Evolutionary conservation across 2,329 filamentous ascomycete species (phyloP), one percentile per base, ranked within the genome.

Genomic region (Sclerotinia trifoliorum): DNA sequence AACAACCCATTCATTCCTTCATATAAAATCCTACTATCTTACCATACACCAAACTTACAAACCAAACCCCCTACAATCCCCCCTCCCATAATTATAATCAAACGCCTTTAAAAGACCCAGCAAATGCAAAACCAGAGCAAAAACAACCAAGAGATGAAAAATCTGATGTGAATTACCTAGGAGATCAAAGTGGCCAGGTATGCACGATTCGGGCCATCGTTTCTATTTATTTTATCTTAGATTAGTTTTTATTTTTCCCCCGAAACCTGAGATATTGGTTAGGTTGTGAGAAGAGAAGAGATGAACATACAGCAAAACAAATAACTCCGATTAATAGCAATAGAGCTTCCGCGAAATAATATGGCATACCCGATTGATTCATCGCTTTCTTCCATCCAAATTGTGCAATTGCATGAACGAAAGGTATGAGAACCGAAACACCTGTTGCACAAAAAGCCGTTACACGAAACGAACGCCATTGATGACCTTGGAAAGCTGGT

Each of bases 121-220:
- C 2, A 58, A n/a, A 35, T 73, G 72, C 24, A 63, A 67, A 1
- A 68, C 75, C 58, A 71, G 17, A 11, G 61, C 67, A 3, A 68
- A 26, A 13, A 66, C 67, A 58, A 69, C 54, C 17, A 73, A 42
- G 6, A 75, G 49, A 68, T 75, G 74, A 57, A 75, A 75, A 5
- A 75, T 71, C 42, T 73, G 70, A 60, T 75, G 74, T 0, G 71
- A 74, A 42, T 57, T 57, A 8, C 73, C 73, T 4, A 65, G 66
- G 7, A 75, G 56, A 66, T 75, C 72, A 57, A 75, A 75, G 52
- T 57, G 65, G 19, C 73, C 72, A 10, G 71, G 73, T 13, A 61
- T 61, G 44, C 46, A 67, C 5, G 44, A 49, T 68, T 75, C 74
- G 6, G 73, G 71, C 44, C 71, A 66, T 42, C 73, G 65, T 44